Conservation (phyloP, 345 rosid species). For the Bruguiera sexangula region DNA sequence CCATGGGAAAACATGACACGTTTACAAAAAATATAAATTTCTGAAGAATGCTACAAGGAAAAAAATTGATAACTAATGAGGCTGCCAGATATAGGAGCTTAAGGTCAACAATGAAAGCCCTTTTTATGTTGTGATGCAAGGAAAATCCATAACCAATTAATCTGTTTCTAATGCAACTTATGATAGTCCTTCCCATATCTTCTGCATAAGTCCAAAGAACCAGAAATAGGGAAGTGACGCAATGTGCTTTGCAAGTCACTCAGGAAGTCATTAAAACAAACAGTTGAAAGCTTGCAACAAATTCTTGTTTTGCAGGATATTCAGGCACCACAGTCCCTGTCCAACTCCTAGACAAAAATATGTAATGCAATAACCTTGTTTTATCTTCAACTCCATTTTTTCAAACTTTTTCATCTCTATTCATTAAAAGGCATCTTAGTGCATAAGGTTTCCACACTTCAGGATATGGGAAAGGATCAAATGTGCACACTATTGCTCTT, state of each 20-base stretch:
- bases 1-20: slow-evolving; percentile 13
- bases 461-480: too few species aligned
- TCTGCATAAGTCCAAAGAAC: neutral
- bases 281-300: neutral
- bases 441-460: too few species aligned
- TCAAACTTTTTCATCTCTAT: too few species aligned
- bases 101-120: neutral
- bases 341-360: neutral
- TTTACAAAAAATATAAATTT: neutral
- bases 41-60: neutral
- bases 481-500: too few species aligned
- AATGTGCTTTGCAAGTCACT: neutral
- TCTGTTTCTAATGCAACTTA: neutral
- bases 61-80: neutral
- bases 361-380: too few species aligned
- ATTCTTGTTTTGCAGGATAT: slow-evolving; percentile 1
- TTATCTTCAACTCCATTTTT: too few species aligned
- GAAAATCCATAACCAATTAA: neutral
- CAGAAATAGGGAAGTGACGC: neutral
- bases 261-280: neutral
- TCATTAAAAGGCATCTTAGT: too few species aligned
- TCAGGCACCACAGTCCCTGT: neutral
- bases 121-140: neutral
- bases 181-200: neutral
- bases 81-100: neutral